Base-by-base conservation (phyloP, 1,284 basidiomycete species). In the Pulveroboletus sp. region DNA sequence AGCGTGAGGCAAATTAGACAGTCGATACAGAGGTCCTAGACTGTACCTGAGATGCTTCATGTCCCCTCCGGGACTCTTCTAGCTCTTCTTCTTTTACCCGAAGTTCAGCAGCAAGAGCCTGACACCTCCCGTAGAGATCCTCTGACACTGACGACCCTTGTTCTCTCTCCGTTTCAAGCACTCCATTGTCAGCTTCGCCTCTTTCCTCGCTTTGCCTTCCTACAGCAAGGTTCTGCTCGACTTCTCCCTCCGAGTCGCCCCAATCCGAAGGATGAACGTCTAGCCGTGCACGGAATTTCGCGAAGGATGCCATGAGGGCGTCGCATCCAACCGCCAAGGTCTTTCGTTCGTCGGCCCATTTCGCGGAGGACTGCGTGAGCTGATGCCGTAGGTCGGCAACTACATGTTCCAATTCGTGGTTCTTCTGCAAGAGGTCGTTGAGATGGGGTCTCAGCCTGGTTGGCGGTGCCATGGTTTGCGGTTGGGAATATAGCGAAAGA, bases 331-430 rank as follows among this genome's bases (percentile, higher is more conserved):
- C 43, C 42, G 58, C 58, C 43, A 68, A 54, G 33, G 50, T 53
- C 49, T 68, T 68, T 44, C 69, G 66, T 57, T 68, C 66, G 39
- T 68, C 69, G 8, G 61, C 69, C 69, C 66, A 71, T 57, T 66
- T 70, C 38, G 66, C 67, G 20, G 64, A 55, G 20, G 69, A 68
- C 43, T 68, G 66, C 43, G 66, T 68, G 51, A 71, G 67, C 49
- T 68, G 69, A 39, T 68, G 67, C 6, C 69, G 66, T 24, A 68
- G 36, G 50, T 71, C 66, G 18, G 66, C 66, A 22, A 68, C 69
- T 5, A 67, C 49, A 22, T 68, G 66, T 53, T 68, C 66, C 40
- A 68, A 66, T 38, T 68, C 66, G 54, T 65, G 67, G 47, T 68
- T 68, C 59, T 68, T 68, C 31, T 68, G 66, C 24, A 68, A 50